Evolutionary conservation across 148 eudicot genomes (phyloP).

Genomic region (Arctostaphylos glauca): DNA sequence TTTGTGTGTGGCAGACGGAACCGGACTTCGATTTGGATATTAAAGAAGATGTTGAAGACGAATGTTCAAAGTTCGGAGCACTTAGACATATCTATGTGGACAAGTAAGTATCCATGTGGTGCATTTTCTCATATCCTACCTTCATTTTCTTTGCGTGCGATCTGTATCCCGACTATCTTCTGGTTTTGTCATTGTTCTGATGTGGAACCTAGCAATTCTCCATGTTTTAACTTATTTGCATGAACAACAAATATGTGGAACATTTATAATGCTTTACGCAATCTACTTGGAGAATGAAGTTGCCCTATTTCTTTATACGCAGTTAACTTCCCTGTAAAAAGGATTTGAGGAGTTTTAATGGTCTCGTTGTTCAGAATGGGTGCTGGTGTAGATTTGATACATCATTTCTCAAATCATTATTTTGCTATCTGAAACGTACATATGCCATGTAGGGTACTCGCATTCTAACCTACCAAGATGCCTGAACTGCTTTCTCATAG

Average conservation of each 20-base stretch:
- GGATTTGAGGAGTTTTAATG: neutral
- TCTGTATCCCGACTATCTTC: neutral
- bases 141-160: neutral
- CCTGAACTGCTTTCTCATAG: neutral
- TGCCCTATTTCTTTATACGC: neutral
- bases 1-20: constrained; percentile 50
- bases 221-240: neutral
- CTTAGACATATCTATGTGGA: constrained; percentile 75
- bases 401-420: neutral
- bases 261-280: neutral
- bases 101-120: constrained; percentile 47
- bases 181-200: neutral
- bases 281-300: neutral
- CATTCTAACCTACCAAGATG: neutral
- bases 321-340: neutral
- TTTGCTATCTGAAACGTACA: neutral
- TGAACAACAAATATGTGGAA: neutral
- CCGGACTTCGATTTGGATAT: constrained; percentile 89
- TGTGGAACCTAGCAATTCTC: neutral
- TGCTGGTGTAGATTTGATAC: neutral
- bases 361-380: neutral
- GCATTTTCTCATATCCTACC: neutral
- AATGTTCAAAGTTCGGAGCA: constrained; percentile 67
- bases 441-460: neutral
- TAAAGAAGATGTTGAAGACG: constrained; percentile 75